Evolutionary conservation across 345 rosid genomes (phyloP), one percentile per base, ranked within the genome.

Genomic region (Bretschneidera sinensis): DNA sequence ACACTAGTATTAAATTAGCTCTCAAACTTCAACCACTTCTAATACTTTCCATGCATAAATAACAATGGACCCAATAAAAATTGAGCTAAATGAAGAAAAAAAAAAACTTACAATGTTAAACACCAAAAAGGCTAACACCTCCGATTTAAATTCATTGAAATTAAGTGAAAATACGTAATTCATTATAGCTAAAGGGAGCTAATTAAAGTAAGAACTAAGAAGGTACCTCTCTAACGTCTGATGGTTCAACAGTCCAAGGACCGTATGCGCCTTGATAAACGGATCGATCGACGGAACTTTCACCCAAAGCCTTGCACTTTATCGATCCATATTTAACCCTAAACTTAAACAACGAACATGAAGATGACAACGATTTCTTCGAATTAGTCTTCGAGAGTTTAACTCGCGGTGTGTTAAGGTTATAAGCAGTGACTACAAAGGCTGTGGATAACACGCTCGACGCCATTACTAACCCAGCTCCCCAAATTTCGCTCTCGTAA

Each of bases 171-270:
- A 39, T 5, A 4, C 45, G 1, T 5, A 39, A 39, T n/a, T n/a
- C n/a, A n/a, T n/a, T n/a, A n/a, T n/a, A n/a, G n/a, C n/a, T n/a
- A n/a, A n/a, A n/a, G n/a, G n/a, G n/a, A 14, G 45, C 21, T n/a
- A 43, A 24, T 2, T 2, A 51, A 9, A 10, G 17, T 2, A 7
- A n/a, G n/a, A 10, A 33, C 3, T 16, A 31, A 22, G 24, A 19
- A 34, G 21, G 43, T 39, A 92, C 98, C 95, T 94, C 99, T 64
- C 79, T 78, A 15, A 94, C 92, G 74, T 94, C 97, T 49, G 92
- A 70, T 19, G 79, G 57, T 15, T 94, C 95, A 35, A 94, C 73
- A 50, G 83, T 81, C 99, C 99, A 94, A 28, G 85, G 86, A 47
- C 99, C 96, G 61, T 83, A 94, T 45, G 60, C 73, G 23, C 97